Evolutionary conservation across 2,329 filamentous ascomycete species (phyloP), one percentile per base, ranked within the genome.

Genomic region (Epichloe hybrida): DNA sequence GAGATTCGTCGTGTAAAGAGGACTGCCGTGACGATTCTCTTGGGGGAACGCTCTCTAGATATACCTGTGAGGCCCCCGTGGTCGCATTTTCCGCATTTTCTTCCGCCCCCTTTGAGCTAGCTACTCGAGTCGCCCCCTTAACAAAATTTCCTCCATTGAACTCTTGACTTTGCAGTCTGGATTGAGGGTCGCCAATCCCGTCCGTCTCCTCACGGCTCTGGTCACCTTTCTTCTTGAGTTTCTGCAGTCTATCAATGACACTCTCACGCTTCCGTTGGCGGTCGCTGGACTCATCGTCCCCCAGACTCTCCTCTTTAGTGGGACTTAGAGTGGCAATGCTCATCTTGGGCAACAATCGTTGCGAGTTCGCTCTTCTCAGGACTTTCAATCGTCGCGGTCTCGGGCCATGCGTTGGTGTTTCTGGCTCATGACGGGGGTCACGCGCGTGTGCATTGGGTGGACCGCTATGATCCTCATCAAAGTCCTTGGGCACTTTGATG

Each of bases 381-480:
- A 53, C 55, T 21, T 53, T 56, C 3, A 57, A 55, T 15, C 60
- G 55, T 44, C 59, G 59, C 39, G 59, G 54, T 27, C 40, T 58
- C 45, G 59, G 43, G 21, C 54, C 54, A 7, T 53, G 45, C 1
- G 65, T 66, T 35, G 68, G 64, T 34, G 64, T 69, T 38, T 62
- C 64, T 1, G 66, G 64, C n/a, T 66, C 65, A 7, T 69, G 64
- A 6, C 69, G 72, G 15, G 53, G 58, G 31, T 58, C 58, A 44
- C 59, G 59, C 31, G 61, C 57, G 15, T 42, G 37, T 17, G 15
- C 36, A 4, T 6, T 37, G 17, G 23, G 21, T n/a, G 8, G n/a
- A 36, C 31, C 15, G 34, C 46, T 36, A n/a, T 31, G n/a, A 5
- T 9, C 40, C 21, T 50, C 41, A 11, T 49, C 34, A 2, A 37